These are phyloP conservation scores for Spathaspora passalidarum DNA, from an alignment of 805 yeast genomes.

Conservation along the genomic window DNA sequence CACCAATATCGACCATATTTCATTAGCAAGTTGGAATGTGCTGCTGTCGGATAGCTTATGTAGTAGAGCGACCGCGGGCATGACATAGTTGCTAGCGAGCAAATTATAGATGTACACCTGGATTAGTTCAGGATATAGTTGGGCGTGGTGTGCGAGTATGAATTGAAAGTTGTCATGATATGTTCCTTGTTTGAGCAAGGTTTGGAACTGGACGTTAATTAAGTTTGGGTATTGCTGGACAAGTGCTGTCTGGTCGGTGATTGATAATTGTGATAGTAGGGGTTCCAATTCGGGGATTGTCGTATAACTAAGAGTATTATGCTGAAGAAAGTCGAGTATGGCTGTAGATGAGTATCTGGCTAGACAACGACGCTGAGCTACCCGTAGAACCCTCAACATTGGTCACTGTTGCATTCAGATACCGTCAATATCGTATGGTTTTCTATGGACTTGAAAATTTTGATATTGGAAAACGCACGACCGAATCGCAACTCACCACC, in stretches of 20 bases:
- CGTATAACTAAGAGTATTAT: not conserved
- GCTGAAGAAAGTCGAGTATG: not conserved
- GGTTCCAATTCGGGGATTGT: not conserved
- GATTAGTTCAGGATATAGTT: slow-evolving; percentile 11
- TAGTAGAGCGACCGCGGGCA: slow-evolving; percentile 23
- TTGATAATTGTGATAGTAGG: not conserved
- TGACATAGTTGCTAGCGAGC: slow-evolving; percentile 16
- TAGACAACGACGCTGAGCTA: not conserved
- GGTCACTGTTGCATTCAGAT: too few species aligned
- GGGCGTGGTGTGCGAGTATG: not conserved
- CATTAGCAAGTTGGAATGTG: slow-evolving; percentile 23
- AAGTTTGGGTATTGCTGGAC: not conserved
- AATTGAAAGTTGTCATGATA: not conserved
- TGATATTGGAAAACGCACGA: not conserved
- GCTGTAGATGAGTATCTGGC: not conserved
- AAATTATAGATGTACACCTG: slow-evolving; percentile 22
- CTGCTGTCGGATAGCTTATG: slow-evolving; percentile 19
- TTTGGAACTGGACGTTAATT: not conserved
- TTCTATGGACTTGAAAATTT: not conserved
- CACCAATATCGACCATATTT: slow-evolving; percentile 32
- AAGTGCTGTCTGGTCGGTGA: not conserved
- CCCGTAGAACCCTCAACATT: not conserved
- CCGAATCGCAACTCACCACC: not conserved
- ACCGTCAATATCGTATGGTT: too few species aligned
- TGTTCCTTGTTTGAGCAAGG: not conserved